Percentiles rank a stretch among this genome's conserved stretches.
Evolutionary conservation across 192 early-diverging fungal genomes (phyloP).

Genomic region (Jimgerdemannia flammicorona): DNA sequence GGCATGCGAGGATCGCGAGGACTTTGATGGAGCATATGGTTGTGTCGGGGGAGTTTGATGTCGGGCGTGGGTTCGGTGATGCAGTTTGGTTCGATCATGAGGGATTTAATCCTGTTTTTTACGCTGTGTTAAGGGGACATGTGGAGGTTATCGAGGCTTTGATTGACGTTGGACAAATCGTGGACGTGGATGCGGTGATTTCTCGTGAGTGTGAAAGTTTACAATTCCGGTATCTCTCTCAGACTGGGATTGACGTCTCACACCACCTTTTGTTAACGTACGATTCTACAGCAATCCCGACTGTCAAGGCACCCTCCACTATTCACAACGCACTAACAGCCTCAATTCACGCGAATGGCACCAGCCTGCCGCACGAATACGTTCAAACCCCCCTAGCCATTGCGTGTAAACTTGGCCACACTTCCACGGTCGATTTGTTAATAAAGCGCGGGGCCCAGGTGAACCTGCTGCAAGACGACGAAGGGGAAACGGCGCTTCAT

Average conservation of each 20-base stretch:
- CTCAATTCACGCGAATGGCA: not conserved
- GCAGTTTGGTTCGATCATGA: constrained; percentile 61
- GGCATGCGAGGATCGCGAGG: constrained; percentile 37
- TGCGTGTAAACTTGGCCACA: constrained; percentile 47
- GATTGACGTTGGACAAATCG: constrained; percentile 48
- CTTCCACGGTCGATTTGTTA: constrained; percentile 42
- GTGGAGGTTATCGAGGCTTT: constrained; percentile 40
- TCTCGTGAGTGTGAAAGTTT: constrained; percentile 10
- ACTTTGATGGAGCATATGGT: constrained; percentile 45
- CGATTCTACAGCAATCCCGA: not conserved
- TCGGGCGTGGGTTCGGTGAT: constrained; percentile 26
- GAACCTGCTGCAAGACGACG: constrained; percentile 54
- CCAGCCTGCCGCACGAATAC: not conserved
- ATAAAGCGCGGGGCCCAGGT: constrained; percentile 49
- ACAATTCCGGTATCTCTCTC: no score
- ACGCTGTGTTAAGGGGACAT: constrained; percentile 52
- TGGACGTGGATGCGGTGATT: constrained; percentile 40
- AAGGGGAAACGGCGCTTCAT: constrained; percentile 64
- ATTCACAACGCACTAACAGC: not conserved
- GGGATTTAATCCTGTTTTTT: constrained; percentile 61
- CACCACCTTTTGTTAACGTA: not conserved
- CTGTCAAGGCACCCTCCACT: not conserved
- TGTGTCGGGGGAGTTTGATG: constrained; percentile 26
- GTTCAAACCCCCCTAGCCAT: constrained; percentile 45
- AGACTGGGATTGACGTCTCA: not conserved